These are phyloP conservation scores for Botrytis medusae DNA, from an alignment of 2,329 filamentous ascomycete genomes.

Conservation along the genomic window DNA sequence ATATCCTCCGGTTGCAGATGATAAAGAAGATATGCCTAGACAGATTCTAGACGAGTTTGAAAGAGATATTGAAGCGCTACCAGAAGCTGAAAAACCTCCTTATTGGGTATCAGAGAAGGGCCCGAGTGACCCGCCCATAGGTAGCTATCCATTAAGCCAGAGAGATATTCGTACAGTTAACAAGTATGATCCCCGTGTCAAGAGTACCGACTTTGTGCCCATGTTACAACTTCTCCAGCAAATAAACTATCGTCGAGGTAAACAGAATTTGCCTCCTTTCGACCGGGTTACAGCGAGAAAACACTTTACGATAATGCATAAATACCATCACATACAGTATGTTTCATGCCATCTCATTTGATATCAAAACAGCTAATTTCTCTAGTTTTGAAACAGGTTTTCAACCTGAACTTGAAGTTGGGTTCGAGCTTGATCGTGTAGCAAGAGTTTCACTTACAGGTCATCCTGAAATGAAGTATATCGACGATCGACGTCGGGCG, in stretches of 20 bases:
- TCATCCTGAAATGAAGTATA: slow-evolving; percentile 37
- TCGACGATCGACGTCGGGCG: slow-evolving; percentile 14
- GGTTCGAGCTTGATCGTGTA: slow-evolving; percentile 7
- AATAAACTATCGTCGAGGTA: not conserved
- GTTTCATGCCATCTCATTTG: not conserved
- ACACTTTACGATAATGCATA: not conserved
- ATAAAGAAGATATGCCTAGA: not conserved
- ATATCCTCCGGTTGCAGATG: not conserved
- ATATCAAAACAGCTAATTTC: not conserved
- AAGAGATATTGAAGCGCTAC: slow-evolving; percentile 19
- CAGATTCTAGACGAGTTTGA: slow-evolving; percentile 24
- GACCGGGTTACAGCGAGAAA: not conserved
- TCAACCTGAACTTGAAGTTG: not conserved
- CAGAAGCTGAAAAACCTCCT: slow-evolving; percentile 8
- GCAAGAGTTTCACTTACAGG: slow-evolving; percentile 32
- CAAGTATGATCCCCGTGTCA: not conserved
- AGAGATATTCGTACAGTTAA: slow-evolving; percentile 1
- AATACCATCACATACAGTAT: slow-evolving; percentile 12
- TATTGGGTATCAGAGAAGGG: slow-evolving; percentile 21
- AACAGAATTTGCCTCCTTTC: not conserved
- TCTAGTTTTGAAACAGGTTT: not conserved
- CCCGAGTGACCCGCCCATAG: not conserved
- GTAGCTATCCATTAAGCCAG: not conserved
- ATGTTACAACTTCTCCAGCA: slow-evolving; percentile 1
- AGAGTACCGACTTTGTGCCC: not conserved